Conservation (phyloP, 495 filamentous ascomycete species). For the Mycothermus thermophilus region DNA sequence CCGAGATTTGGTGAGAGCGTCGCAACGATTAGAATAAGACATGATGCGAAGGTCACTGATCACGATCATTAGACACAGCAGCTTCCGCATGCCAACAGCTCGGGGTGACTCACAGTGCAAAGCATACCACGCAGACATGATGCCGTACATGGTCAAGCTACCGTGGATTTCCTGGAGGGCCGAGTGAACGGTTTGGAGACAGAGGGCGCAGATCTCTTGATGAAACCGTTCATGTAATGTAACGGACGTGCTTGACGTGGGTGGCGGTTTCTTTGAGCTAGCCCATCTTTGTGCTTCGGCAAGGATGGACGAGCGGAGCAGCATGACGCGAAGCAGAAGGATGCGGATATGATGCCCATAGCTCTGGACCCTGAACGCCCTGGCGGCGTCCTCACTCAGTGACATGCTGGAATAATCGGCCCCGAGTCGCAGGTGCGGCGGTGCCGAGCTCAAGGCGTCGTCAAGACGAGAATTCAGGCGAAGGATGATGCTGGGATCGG, state of each 20-base stretch:
- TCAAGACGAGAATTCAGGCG: conserved; percentile 7
- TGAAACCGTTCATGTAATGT: conserved; percentile 10
- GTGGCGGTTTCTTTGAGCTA: not conserved
- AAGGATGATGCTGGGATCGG: conserved; percentile 7
- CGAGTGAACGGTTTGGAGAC: conserved; percentile 7
- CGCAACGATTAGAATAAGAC: conserved; percentile 8
- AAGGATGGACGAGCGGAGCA: conserved; percentile 9
- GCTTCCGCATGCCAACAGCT: not conserved
- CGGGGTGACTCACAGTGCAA: conserved; percentile 9
- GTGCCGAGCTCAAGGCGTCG: conserved; percentile 2
- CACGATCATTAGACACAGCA: not conserved
- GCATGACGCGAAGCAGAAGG: conserved; percentile 4
- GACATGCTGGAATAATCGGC: conserved; percentile 1
- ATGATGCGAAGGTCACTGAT: conserved; percentile 9
- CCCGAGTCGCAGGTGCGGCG: conserved; percentile 2
- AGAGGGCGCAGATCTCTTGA: conserved; percentile 8
- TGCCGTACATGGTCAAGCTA: conserved; percentile 1
- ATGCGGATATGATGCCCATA: conserved; percentile 1
- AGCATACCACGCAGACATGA: conserved; percentile 6
- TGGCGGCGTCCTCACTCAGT: not conserved
- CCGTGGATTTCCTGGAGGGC: conserved; percentile 11
- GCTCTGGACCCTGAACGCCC: conserved; percentile 1
- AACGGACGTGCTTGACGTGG: not conserved
- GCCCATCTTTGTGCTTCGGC: conserved; percentile 6
- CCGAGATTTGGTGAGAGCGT: conserved; percentile 6